phyloP scores from a whole-genome alignment of 805 yeast species.

The Saccharomycopsis javanensis region DNA sequence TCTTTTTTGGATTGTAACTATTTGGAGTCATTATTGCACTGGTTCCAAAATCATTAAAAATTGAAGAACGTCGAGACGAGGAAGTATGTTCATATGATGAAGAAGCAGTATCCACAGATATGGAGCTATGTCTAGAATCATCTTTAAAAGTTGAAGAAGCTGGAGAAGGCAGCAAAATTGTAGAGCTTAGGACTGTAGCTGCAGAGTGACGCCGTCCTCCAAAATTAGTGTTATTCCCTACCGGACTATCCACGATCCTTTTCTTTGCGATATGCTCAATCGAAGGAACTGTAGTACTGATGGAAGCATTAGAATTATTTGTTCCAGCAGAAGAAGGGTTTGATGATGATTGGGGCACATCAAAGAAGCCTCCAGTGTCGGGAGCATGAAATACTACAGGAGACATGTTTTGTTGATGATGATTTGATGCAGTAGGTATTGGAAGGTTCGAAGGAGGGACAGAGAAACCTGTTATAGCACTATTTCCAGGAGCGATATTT shows the following conservation, averaged over 20 bases:
- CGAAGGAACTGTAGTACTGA: background rate
- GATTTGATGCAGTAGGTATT: background rate
- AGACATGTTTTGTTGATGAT: background rate
- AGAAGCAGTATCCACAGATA: slow-evolving; percentile 14
- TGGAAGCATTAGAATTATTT: background rate
- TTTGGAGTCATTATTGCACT: background rate
- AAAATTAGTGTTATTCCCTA: background rate
- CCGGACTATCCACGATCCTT: slow-evolving; percentile 12
- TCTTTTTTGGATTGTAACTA: background rate
- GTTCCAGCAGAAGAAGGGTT: background rate
- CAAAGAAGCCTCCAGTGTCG: background rate
- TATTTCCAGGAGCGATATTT: background rate
- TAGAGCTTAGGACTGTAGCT: slow-evolving; percentile 10
- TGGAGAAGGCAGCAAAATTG: slow-evolving; percentile 8
- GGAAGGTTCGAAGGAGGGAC: background rate
- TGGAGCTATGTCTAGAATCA: slow-evolving; percentile 10
- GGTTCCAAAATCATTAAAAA: slow-evolving; percentile 1
- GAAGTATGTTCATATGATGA: slow-evolving; percentile 11
- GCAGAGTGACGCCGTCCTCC: slow-evolving; percentile 17
- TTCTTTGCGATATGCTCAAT: slow-evolving; percentile 5
- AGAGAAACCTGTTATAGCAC: too few species aligned
- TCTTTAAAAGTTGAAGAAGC: slow-evolving; percentile 4
- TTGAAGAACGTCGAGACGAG: slow-evolving; percentile 12
- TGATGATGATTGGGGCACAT: background rate
- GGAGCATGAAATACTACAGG: background rate